Evolutionary conservation across 441 rosid species (phyloP).

Genomic region (Croton setiger): DNA sequence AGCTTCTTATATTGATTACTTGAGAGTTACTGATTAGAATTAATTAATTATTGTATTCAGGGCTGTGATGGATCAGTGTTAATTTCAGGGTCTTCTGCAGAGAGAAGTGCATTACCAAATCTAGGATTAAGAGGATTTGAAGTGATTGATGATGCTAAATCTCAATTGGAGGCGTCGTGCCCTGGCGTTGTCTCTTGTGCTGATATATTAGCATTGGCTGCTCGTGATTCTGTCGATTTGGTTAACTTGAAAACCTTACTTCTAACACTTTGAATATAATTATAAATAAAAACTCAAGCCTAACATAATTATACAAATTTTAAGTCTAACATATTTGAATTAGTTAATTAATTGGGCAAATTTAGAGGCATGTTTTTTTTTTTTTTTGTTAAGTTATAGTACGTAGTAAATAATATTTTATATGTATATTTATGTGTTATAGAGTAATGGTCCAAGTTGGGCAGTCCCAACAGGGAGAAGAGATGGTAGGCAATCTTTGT

Average conservation of each 20-base stretch:
- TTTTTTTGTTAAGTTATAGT: too few relatives aligned
- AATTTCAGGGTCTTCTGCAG: slow-evolving; percentile 45
- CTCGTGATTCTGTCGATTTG: slow-evolving; percentile 65
- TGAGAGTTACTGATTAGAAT: neutral
- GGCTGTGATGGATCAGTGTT: slow-evolving; percentile 79
- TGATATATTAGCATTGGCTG: slow-evolving; percentile 68
- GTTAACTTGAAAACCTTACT: slow-evolving; percentile 23
- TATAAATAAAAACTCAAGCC: too few relatives aligned
- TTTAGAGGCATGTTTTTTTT: too few relatives aligned
- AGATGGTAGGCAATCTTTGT: slow-evolving; percentile 59
- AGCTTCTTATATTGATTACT: neutral
- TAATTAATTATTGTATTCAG: slow-evolving; percentile 23
- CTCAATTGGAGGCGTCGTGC: slow-evolving; percentile 55
- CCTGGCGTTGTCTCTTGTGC: slow-evolving; percentile 83
- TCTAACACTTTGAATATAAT: too few relatives aligned
- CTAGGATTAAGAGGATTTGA: slow-evolving; percentile 54
- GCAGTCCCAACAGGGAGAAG: slow-evolving; percentile 70
- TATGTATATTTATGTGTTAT: neutral
- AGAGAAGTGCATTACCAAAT: slow-evolving; percentile 53
- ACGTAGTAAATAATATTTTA: too few relatives aligned
- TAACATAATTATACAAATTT: too few relatives aligned
- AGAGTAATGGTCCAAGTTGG: slow-evolving; percentile 77
- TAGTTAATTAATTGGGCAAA: too few relatives aligned
- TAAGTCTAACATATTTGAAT: too few relatives aligned
- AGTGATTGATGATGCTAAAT: slow-evolving; percentile 76